Percentiles rank a stretch among this genome's conserved stretches.
phyloP scores from a whole-genome alignment of 1,284 basidiomycete genomes.

The Puccinia hordei region DNA sequence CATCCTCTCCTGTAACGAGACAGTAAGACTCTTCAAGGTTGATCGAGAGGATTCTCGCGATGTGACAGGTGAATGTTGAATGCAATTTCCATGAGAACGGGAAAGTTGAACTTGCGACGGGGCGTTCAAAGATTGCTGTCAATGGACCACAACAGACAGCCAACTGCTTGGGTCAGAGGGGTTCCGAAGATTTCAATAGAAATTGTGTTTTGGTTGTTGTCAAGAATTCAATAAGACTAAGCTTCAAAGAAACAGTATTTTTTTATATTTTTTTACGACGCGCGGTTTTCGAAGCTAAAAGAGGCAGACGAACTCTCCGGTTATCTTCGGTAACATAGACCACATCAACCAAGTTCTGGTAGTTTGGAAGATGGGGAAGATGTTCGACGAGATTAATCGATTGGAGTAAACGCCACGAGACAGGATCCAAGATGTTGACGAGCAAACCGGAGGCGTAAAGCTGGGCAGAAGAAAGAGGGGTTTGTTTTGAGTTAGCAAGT shows the following conservation, averaged over 20 bases:
- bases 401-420: constrained; percentile 10
- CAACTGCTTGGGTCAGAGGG: constrained; percentile 1
- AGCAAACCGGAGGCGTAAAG: constrained; percentile 36
- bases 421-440: constrained; percentile 26
- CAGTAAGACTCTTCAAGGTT: constrained; percentile 25
- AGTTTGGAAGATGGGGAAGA: constrained; percentile 12
- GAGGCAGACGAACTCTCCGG: background rate
- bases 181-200: background rate
- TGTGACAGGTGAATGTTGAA: constrained; percentile 37
- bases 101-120: constrained; percentile 2
- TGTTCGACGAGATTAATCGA: constrained; percentile 30
- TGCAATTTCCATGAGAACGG: constrained; percentile 28
- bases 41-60: constrained; percentile 19
- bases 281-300: constrained; percentile 1
- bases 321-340: constrained; percentile 19
- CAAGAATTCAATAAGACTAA: constrained; percentile 4
- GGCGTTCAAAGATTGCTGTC: constrained; percentile 28
- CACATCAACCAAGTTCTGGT: constrained; percentile 22
- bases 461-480: background rate
- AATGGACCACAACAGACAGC: constrained; percentile 28
- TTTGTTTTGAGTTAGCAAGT: background rate
- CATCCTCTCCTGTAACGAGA: constrained; percentile 32
- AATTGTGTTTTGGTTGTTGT: no score
- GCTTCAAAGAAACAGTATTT: background rate
- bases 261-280: background rate